These are phyloP conservation scores for Fusarium pseudonygamai DNA, from an alignment of 2,329 filamentous ascomycete species.

Conservation along the genomic window DNA sequence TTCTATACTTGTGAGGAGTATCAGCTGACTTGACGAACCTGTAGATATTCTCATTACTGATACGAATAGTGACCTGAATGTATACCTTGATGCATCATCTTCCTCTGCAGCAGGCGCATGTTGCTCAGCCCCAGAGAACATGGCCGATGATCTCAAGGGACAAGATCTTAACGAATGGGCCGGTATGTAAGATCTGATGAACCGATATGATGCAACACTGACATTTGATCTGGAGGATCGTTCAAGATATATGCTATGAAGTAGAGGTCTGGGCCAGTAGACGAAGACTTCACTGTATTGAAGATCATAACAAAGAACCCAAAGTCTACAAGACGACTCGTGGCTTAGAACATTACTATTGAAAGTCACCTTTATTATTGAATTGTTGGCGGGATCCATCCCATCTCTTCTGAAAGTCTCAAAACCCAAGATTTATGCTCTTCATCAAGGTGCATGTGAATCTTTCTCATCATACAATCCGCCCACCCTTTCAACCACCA, in stretches of 20 bases:
- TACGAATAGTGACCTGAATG: background rate
- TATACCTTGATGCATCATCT: background rate
- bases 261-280: no score
- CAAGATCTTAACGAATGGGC: background rate
- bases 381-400: background rate
- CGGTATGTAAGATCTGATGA: background rate
- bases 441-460: background rate
- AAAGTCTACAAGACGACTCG: fast-evolving
- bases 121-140: background rate
- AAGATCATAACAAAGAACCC: fast-evolving
- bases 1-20: fast-evolving
- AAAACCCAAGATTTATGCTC: background rate
- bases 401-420: background rate
- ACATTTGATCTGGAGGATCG: background rate
- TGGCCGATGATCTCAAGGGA: background rate
- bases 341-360: fast-evolving
- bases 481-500: background rate
- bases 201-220: background rate
- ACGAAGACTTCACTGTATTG: background rate
- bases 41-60: background rate
- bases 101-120: background rate
- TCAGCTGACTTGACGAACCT: fast-evolving
- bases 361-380: background rate
- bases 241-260: background rate
- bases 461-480: background rate